These are phyloP conservation scores for Cladophialophora psammophila DNA, from an alignment of 2,329 filamentous ascomycete genomes.

Conservation along the genomic window DNA sequence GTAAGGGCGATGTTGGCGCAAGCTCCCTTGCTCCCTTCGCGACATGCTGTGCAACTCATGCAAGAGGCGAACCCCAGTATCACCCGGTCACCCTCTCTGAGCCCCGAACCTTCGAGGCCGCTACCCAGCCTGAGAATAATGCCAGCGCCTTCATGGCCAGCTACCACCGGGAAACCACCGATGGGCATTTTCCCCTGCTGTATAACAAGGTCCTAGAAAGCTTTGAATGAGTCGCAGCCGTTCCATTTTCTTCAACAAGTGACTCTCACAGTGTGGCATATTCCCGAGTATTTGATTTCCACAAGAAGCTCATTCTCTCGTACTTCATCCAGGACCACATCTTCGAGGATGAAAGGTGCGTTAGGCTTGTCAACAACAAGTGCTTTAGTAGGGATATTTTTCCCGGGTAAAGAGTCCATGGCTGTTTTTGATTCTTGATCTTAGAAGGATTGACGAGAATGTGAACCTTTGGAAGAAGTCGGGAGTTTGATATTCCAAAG, in stretches of 20 bases:
- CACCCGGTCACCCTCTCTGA: constrained; percentile 91
- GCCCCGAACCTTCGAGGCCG: constrained; percentile 56
- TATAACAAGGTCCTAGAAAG: constrained; percentile 43
- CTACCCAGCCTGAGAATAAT: constrained; percentile 60
- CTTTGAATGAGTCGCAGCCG: not conserved
- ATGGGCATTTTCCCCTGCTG: constrained; percentile 32
- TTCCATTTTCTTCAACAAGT: not conserved
- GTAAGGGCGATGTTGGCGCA: constrained; percentile 9
- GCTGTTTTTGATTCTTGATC: no score
- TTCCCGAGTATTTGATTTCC: constrained; percentile 86
- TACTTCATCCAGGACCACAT: constrained; percentile 74
- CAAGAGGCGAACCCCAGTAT: constrained; percentile 55
- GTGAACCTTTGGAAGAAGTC: no score
- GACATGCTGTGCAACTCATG: constrained; percentile 21
- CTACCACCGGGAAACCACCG: constrained; percentile 68
- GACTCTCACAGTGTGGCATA: constrained; percentile 81
- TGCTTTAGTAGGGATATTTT: constrained; percentile 53
- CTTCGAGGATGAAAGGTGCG: constrained; percentile 61
- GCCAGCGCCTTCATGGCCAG: constrained; percentile 63
- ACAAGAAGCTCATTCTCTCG: constrained; percentile 88
- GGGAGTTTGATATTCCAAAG: no score
- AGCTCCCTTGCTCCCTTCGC: constrained; percentile 1
- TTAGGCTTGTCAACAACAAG: constrained; percentile 84
- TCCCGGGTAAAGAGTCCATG: not conserved
- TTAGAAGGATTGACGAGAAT: no score